These are phyloP conservation scores for Daldinia vernicosa DNA, from an alignment of 495 filamentous ascomycete species.

Conservation along the genomic window DNA sequence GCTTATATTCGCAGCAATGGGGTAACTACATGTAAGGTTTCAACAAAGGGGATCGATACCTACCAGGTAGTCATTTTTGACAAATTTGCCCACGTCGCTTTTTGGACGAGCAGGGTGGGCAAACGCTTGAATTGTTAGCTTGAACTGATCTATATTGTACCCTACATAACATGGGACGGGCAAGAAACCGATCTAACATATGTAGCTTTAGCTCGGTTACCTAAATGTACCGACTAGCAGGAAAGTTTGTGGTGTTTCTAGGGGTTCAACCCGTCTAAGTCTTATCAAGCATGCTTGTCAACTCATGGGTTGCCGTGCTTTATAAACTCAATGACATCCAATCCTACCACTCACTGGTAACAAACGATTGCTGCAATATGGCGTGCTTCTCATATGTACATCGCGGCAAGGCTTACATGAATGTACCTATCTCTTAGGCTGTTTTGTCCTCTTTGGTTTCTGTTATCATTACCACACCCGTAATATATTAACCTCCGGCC, in stretches of 20 bases:
- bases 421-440: not conserved
- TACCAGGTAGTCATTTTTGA: not conserved
- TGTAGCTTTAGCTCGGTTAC: slow-evolving; percentile 8
- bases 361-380: not conserved
- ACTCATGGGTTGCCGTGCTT: not conserved
- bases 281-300: not conserved
- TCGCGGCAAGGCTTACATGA: not conserved
- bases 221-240: slow-evolving; percentile 24
- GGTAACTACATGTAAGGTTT: not conserved
- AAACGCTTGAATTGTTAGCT: slow-evolving; percentile 1
- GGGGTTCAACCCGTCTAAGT: not conserved
- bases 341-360: not conserved
- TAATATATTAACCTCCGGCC: slow-evolving; percentile 21
- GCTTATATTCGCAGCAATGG: slow-evolving; percentile 6
- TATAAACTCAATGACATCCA: slow-evolving; percentile 16
- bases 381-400: not conserved
- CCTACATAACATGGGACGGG: slow-evolving; percentile 8
- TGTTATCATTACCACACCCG: not conserved
- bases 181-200: not conserved
- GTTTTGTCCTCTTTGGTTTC: slow-evolving; percentile 2
- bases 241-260: not conserved
- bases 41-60: not conserved
- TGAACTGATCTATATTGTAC: not conserved
- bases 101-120: not conserved
- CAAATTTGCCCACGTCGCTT: slow-evolving; percentile 23